These are phyloP conservation scores for Orbilia blumenaviensis DNA, from an alignment of 2,329 filamentous ascomycete genomes.

Conservation along the genomic window DNA sequence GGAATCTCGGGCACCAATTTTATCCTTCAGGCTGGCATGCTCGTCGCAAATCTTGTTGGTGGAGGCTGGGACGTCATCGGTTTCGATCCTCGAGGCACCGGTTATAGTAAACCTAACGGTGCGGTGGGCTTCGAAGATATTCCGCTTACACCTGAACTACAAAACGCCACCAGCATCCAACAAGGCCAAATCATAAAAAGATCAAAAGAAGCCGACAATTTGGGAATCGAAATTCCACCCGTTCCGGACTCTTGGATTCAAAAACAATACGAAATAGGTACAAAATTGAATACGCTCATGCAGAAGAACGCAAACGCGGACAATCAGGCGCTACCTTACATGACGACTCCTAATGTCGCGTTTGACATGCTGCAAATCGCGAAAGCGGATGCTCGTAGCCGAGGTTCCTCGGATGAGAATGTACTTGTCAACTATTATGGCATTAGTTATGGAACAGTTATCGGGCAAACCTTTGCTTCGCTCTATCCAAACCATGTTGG, in stretches of 20 bases:
- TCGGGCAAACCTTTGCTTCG: conserved; percentile 37
- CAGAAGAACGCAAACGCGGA: neutral
- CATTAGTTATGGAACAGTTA: conserved; percentile 36
- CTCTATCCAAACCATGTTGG: conserved; percentile 35
- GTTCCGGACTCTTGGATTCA: conserved; percentile 5
- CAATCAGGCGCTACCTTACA: conserved; percentile 32
- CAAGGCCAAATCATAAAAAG: neutral
- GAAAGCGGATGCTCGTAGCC: conserved; percentile 22
- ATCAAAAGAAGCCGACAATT: neutral
- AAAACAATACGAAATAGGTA: neutral
- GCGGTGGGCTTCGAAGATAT: neutral
- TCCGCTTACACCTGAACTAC: conserved; percentile 6
- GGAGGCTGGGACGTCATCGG: conserved; percentile 32
- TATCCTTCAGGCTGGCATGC: conserved; percentile 54
- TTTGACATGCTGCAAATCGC: conserved; percentile 33
- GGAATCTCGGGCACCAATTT: conserved; percentile 62
- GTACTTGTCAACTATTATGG: conserved; percentile 29
- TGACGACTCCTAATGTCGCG: conserved; percentile 32
- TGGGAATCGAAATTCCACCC: conserved; percentile 2
- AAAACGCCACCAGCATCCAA: conserved; percentile 15
- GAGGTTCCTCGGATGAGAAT: neutral
- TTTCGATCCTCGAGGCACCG: conserved; percentile 35
- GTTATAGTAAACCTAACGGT: conserved; percentile 22
- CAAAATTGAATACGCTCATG: neutral
- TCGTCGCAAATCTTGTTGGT: neutral